These are phyloP conservation scores for Alternaria brassicicola DNA, from an alignment of 2,329 filamentous ascomycete genomes.

Conservation along the genomic window DNA sequence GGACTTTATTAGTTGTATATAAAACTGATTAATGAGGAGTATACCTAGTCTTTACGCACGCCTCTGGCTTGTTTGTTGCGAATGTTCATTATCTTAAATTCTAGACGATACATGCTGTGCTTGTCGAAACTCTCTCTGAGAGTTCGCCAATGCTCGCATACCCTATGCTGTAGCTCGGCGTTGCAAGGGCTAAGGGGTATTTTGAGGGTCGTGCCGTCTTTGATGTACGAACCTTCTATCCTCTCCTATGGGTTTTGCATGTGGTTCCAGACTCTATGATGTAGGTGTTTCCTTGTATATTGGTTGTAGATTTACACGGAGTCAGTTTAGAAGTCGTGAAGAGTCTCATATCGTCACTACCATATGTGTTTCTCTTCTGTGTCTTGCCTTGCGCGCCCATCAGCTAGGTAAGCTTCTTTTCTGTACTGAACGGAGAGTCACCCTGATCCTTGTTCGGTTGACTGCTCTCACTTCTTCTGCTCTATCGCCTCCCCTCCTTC, in stretches of 20 bases:
- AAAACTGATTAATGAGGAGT: background rate
- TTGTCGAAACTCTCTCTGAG: no score
- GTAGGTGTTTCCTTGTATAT: background rate
- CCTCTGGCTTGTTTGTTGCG: background rate
- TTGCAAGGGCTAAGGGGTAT: no score
- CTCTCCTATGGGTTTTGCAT: no score
- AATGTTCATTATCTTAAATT: background rate
- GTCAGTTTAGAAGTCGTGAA: background rate
- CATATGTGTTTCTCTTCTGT: background rate
- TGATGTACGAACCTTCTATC: no score
- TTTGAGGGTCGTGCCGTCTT: no score
- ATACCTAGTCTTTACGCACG: background rate
- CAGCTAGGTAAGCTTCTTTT: background rate
- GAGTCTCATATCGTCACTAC: background rate
- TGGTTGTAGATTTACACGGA: background rate
- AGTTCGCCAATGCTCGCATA: no score
- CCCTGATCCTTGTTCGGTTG: conserved; percentile 22
- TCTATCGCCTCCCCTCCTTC: conserved; percentile 58
- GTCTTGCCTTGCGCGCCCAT: background rate
- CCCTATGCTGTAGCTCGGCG: no score
- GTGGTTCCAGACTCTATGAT: no score
- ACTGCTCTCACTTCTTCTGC: conserved; percentile 41
- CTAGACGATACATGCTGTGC: background rate
- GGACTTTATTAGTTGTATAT: background rate
- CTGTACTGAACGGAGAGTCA: background rate